A percentile compares a stretch with the other conserved stretches of the same genome.
phyloP scores from a whole-genome alignment of 2,329 filamentous ascomycete genomes.

The Magnaporthiopsis incrustans region DNA sequence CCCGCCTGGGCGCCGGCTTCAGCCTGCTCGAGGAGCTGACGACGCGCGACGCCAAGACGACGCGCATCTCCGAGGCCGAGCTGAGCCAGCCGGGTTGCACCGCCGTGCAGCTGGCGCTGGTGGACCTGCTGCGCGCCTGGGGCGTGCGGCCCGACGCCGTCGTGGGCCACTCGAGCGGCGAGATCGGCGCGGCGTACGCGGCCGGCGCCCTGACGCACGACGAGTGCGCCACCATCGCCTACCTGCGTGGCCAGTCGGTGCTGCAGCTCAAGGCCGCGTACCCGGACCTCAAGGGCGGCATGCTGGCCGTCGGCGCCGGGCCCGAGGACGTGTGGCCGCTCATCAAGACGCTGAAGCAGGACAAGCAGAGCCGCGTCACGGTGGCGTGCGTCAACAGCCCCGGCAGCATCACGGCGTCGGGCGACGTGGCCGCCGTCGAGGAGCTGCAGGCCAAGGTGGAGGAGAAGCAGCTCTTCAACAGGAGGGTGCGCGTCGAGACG shows the following conservation, averaged over 20 bases:
- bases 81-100: slow-evolving; percentile 17
- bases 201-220: slow-evolving; percentile 5
- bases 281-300: slow-evolving; percentile 10
- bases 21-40: slow-evolving; percentile 20
- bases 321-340: slow-evolving; percentile 9
- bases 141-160: slow-evolving; percentile 10
- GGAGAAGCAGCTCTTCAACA: slow-evolving; percentile 18
- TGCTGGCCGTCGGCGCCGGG: slow-evolving; percentile 13
- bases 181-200: slow-evolving; percentile 13
- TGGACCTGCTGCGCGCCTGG: slow-evolving; percentile 8
- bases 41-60: slow-evolving; percentile 10
- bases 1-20: slow-evolving; percentile 18
- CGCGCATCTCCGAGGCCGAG: slow-evolving; percentile 19
- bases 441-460: slow-evolving; percentile 11
- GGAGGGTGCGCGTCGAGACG: slow-evolving; percentile 23
- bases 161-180: slow-evolving; percentile 16
- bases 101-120: slow-evolving; percentile 12
- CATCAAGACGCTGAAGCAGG: slow-evolving; percentile 11
- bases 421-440: slow-evolving; percentile 20
- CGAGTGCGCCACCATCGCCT: slow-evolving; percentile 14
- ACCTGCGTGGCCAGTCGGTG: slow-evolving; percentile 9
- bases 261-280: slow-evolving; percentile 8
- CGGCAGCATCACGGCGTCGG: slow-evolving; percentile 22
- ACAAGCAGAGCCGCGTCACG: slow-evolving; percentile 7
- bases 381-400: slow-evolving; percentile 17